Base-by-base conservation (phyloP, 2,329 filamentous ascomycete species). In the Cucurbitaria berberidis region DNA sequence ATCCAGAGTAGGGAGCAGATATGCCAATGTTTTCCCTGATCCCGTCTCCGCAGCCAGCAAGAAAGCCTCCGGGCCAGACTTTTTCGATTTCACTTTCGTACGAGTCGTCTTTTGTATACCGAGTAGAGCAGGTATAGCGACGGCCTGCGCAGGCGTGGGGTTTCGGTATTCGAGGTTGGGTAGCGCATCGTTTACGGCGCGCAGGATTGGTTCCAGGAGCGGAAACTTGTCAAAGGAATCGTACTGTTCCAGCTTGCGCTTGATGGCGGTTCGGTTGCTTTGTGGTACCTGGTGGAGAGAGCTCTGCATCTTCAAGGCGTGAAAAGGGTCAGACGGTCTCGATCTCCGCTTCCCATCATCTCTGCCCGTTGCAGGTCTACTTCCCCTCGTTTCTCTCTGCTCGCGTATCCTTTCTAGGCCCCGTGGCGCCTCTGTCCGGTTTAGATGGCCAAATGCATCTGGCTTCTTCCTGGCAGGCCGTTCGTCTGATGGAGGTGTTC, bases 11-110 rank as follows among this genome's bases (percentile, higher is more conserved):
- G 95, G 96, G 5, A 97, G 77, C 5, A 98, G 80, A 70, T 99
- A 99, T 8, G 95, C 91, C 57, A 99, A 80, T 1, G 95, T 99
- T 80, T 99, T 99, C 55, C 95, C 95, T 0, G 95, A 98, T 11
- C 95, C 95, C 0, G 95, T 99, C 80, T 99, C 95, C 10, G 95
- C 95, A 3, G 95, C 95, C 44, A 99, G 81, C 11, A 99, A 82
- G 69, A 91, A 97, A 46, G 86, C 81, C 48, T 86, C 79, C 67
- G 84, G 82, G n/a, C 60, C 76, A 60, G 70, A 69, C 67, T 53
- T 57, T 45, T 65, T 68, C 2, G 71, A 49, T 5, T 56, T 60
- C 32, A 67, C 47, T 36, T 57, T 59, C 35, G 69, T 73, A 53
- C 68, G 66, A 69, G 50, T 55, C 35, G 64, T 76, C 18, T 75